Conservation (phyloP, 768 basidiomycete species). For the Cystobasidium tubakii region DNA sequence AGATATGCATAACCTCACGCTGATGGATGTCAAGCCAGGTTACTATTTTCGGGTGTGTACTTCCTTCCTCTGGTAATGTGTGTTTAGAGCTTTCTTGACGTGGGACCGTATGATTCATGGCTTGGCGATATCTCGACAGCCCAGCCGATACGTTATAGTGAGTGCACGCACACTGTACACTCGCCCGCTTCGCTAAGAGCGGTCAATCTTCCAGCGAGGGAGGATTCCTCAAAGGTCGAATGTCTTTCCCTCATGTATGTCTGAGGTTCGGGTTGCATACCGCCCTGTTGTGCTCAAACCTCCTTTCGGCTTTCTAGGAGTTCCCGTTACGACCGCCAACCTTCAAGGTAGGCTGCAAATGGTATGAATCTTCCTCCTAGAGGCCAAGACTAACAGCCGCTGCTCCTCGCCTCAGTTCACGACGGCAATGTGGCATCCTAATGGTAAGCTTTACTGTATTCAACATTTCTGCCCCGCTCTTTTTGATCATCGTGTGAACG, state of each 20-base stretch:
- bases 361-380: no score
- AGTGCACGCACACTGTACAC: conserved; percentile 45
- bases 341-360: conserved; percentile 22
- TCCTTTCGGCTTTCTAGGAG: neutral
- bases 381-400: no score
- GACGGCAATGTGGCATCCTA: conserved; percentile 54
- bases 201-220: conserved; percentile 63
- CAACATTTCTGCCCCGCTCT: no score
- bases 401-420: conserved; percentile 45
- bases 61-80: neutral
- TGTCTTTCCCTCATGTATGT: conserved; percentile 67
- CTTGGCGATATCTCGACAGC: no score
- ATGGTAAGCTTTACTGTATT: conserved; percentile 47
- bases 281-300: no score
- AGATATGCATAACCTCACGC: neutral
- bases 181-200: neutral
- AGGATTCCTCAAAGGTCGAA: conserved; percentile 84
- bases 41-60: conserved; percentile 44
- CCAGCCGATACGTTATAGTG: conserved; percentile 91
- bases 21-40: conserved; percentile 14
- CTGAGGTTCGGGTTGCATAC: neutral
- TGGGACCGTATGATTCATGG: no score
- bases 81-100: neutral
- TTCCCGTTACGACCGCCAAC: conserved; percentile 26
- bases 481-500: neutral